These are phyloP conservation scores for Zoysia matrella DNA, from an alignment of 202 grass and related monocot species.

Conservation along the genomic window DNA sequence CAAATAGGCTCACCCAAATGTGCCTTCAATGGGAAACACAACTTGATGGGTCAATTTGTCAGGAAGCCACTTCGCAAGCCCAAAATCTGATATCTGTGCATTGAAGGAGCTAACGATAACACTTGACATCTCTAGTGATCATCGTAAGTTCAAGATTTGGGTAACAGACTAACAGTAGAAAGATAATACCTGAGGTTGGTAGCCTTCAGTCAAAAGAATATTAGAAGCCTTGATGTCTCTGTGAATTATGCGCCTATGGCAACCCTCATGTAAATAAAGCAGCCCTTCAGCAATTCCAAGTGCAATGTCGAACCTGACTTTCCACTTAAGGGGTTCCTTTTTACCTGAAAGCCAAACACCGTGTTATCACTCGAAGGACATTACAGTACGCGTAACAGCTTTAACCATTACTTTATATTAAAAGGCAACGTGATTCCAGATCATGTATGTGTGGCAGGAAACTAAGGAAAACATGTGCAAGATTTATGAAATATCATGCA, in stretches of 20 bases:
- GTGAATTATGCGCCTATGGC: constrained; percentile 97
- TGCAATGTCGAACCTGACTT: constrained; percentile 78
- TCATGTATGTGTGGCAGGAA: background rate
- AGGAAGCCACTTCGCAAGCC: constrained; percentile 97
- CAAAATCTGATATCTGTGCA: constrained; percentile 96
- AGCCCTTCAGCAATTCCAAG: constrained; percentile 91
- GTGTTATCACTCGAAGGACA: constrained; percentile 47
- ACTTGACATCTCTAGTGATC: constrained; percentile 16
- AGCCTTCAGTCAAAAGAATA: constrained; percentile 94
- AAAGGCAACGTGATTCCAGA: constrained; percentile 1
- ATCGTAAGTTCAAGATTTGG: background rate
- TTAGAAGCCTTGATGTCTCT: constrained; percentile 99
- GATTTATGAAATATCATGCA: constrained; percentile 15
- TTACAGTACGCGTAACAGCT: constrained; percentile 29
- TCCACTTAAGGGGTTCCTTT: constrained; percentile 79
- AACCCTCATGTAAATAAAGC: constrained; percentile 91
- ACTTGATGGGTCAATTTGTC: constrained; percentile 81
- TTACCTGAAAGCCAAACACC: constrained; percentile 73
- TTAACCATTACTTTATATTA: constrained; percentile 24
- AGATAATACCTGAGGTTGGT: constrained; percentile 79
- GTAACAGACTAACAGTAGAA: background rate
- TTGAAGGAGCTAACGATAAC: constrained; percentile 22
- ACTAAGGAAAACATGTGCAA: background rate
- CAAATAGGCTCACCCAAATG: constrained; percentile 76
- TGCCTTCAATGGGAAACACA: constrained; percentile 98